Base-by-base conservation (phyloP, 768 basidiomycete genomes). In the Lentinula sp. region DNA sequence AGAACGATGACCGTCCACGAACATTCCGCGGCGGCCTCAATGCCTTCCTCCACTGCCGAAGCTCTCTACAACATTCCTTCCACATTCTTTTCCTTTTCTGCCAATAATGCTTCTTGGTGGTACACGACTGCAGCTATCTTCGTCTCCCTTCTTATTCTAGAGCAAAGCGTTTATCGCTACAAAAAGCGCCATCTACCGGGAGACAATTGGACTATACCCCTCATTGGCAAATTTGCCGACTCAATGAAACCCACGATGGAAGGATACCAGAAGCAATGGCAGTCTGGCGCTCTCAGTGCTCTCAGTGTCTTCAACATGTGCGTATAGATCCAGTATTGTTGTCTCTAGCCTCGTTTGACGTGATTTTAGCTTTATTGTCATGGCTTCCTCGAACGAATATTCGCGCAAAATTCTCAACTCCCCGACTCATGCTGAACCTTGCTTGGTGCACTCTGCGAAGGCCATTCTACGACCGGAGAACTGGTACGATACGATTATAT, bases 221-320 rank as follows among this genome's bases (percentile, higher is more conserved):
- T 99, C 68, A 98, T 99, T 60, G 97, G 97, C 61, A 95, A 95
- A 74, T 97, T 98, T 67, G 86, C 89, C 4, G 93, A 98, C 70
- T 95, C 93, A 4, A 77, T 96, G 77, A 84, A 88, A 65, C 97
- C 97, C 11, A 88, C 92, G 5, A 82, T 98, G 82, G 91, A 95
- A 70, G 84, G 84, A 45, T 99, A 99, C 79, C 90, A 88, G 80
- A 82, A 80, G 65, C 93, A 95, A 68, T 99, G 96, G 96, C 80
- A 89, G 65, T 87, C 88, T 2, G 95, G 95, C 57, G 87, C 87
- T 13, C 81, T 99, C 37, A 90, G 89, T 65, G 94, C 88, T 9
- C 77, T 96, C 61, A 95, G 92, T 70, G 97, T 99, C 4, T 99
- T 99, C 78, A 96, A 99, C 76, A 98, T 99, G 97, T 93, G 63